Evolutionary conservation across 2,329 filamentous ascomycete species (phyloP), one percentile per base, ranked within the genome.

Genomic region (Cladobotryum mycophilum): DNA sequence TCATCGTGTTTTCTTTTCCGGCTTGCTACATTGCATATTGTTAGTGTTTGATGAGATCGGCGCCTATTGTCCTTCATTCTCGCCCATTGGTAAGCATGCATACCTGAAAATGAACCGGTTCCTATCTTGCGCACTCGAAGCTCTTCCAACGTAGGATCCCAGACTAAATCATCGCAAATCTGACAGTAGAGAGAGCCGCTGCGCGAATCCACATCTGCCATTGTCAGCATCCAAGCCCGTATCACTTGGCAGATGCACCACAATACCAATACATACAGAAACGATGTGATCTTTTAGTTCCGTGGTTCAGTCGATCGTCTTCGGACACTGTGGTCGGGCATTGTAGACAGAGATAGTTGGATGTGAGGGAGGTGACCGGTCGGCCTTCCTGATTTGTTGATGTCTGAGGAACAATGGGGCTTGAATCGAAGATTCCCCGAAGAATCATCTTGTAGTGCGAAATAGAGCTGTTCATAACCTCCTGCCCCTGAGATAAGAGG

Each of bases 101-200:
- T 69, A 86, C 83, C 81, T 57, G 78, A 79, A 58, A 84, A 84
- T 17, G 79, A 80, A 38, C 83, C 81, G 2, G 80, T 84, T 9
- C 81, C 82, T 58, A 84, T 80, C 66, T 88, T 88, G 51, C 83
- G 77, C 40, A 88, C 70, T 53, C 88, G 79, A 50, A 90, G 77
- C 47, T 87, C 84, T 63, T 93, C 88, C 5, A 93, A 73, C 5
- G 85, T 87, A 5, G 87, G 86, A 59, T 93, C 88, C 76, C 88
- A 92, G 33, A 93, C 84, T 56, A 89, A 83, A 64, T 93, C 88
- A 62, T 87, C 81, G 64, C 88, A 93, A 64, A 89, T 84, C 57
- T 89, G 85, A 66, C 88, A 93, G 68, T 86, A 92, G 6, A 93
- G 71, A 45, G 82, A 78, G 37, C 88, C 88, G 58, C 79, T 85